Base-by-base conservation (phyloP, 1,284 basidiomycete genomes). In the Apiotrichum gracile region DNA sequence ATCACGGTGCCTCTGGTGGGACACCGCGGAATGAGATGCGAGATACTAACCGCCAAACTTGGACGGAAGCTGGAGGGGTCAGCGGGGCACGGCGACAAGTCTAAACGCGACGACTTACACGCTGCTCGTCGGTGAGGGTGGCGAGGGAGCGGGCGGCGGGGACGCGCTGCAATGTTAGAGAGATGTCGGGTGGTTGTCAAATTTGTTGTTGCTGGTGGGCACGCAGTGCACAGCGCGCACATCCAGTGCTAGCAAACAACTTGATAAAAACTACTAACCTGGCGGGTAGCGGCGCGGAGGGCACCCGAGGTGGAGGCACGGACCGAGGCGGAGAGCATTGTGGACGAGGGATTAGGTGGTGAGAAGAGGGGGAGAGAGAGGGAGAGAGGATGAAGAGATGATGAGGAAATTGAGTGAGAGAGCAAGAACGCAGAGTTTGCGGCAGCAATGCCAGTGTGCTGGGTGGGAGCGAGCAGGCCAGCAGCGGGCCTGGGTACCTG, bases 21-120 rank as follows among this genome's bases (percentile, higher is more conserved):
- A 34, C 7, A 16, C 13, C 33, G 33, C 33, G 33, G 33, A 34
- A 34, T 34, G 33, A 8, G 31, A 35, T 35, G 29, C 5, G 45
- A 5, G 39, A 24, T 63, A 89, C 63, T 90, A 84, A 69, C 92
- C 93, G 54, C 94, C 94, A 74, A 96, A 97, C 79, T 97, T 97
- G 62, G 91, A 90, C 17, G 89, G 83, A 47, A 85, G 82, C 89
- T 93, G 50, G 25, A 48, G 40, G 17, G 27, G 54, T 35, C 19
- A 29, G 19, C 26, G 16, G 29, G 12, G n/a, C 3, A 17, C 17
- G 25, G 27, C 5, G 21, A 22, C 21, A 7, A 29, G 41, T 19
- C 4, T 16, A 17, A 8, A 6, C 12, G 7, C 8, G 37, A 17
- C 2, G 2, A 67, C 69, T 67, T 60, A 73, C 71, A 54, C 69